Base-by-base conservation (phyloP, 106 monocot genomes). In the Dioscorea alata region DNA sequence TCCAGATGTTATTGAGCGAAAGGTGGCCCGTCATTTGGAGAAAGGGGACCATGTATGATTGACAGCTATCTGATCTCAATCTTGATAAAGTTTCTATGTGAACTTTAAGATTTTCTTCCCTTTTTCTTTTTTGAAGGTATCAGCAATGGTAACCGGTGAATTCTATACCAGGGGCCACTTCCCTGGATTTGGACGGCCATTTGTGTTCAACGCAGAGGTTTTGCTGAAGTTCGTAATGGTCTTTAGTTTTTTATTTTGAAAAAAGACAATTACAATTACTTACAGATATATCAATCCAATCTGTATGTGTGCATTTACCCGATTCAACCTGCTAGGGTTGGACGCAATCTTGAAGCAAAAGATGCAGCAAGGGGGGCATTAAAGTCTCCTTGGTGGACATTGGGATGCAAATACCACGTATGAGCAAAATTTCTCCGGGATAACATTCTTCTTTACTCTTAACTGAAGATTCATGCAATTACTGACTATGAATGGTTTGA, bases 301-400 rank as follows among this genome's bases (percentile, higher is more conserved):
- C 15, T 2, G 12, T 56, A 15, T 15, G 0, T 18, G 54, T 18
- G n/a, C 13, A 56, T 15, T 33, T 53, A 16, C 50, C 60, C 21
- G 18, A 18, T 67, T 20, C 15, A 20, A 60, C n/a, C 23, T 68
- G 69, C 3, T 34, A 97, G 97, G 84, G 82, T 92, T 73, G 97
- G 97, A 50, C 97, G 92, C 65, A 79, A 74, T 51, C 49, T 65
- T 60, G 97, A 97, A 77, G 84, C 97, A 51, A 97, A 97, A 76
- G 92, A 97, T 81, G 86, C 97, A 49, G 97, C 97, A 48, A 68
- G 92, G 48, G 92, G 83, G 34, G 89, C 97, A 32, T 68, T 97
- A 63, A 97, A 97, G 66, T 92, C 84, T 49, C 97, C 97, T 72
- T 97, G 92, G 97, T 97, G 97, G 97, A 97, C 97, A 32, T 66